Evolutionary conservation across 305 asterid genomes (phyloP), one percentile per base, ranked within the genome.

Genomic region (Solanum hybrid): DNA sequence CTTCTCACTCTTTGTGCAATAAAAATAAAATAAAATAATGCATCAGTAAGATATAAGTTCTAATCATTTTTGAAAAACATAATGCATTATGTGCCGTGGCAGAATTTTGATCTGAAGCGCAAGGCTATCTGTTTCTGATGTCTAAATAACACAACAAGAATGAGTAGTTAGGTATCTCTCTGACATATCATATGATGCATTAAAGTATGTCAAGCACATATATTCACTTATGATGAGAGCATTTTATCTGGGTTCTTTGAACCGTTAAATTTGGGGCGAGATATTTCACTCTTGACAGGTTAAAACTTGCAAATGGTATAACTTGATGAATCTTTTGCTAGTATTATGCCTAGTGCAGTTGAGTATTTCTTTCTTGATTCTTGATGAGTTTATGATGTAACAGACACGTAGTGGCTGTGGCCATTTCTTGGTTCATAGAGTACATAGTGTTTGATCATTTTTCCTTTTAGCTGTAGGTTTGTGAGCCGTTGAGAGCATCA

Each of bases 401-500:
- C 73, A 56, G 10, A 56, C 69, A 56, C 1, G 31, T 82, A 46
- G 14, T 46, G 87, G 7, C 73, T 82, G 4, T 82, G 20, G 87
- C 87, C 40, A 10, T 85, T 11, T 85, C 46, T 56, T 56, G 76
- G 87, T 56, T 85, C 87, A 16, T 31, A 31, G 42, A 31, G 22
- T 11, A n/a, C 76, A 51, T 11, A 32, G 76, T 85, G 76, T 85
- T 60, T 85, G 87, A 85, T 17, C 87, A 85, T 20, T 56, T 82
- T 85, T 51, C 76, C 87, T 85, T 51, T 56, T 85, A 85, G 87
- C 76, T 56, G 77, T 93, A 97, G 99, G 95, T 97, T 84, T 94
- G 95, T 37, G 98, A 96, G 92, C 96, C 98, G 79, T 96, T 97
- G 56, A 95, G 96, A 84, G 95, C 93, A 40, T 81, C 93, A 64